phyloP scores from a whole-genome alignment of 257 asterid species.

The Rauvolfia tetraphylla region DNA sequence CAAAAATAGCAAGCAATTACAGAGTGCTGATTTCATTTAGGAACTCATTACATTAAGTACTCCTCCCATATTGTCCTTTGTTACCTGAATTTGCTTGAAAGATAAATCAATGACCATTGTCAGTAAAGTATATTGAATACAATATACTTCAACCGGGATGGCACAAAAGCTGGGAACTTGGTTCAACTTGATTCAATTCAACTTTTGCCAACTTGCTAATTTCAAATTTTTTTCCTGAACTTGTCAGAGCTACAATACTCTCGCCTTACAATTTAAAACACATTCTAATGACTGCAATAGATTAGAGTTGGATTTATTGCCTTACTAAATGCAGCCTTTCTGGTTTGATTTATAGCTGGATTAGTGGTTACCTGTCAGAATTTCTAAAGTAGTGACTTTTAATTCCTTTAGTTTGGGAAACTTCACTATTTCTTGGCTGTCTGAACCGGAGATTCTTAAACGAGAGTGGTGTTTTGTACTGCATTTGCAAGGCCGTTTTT shows the following conservation, averaged over 20 bases:
- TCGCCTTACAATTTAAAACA: background rate
- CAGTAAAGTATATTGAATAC: too few species aligned
- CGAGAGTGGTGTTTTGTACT: background rate
- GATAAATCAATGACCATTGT: too few species aligned
- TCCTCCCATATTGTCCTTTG: too few species aligned
- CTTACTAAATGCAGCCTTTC: background rate
- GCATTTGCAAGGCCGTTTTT: conserved; percentile 8
- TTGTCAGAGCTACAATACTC: background rate
- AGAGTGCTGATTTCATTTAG: too few species aligned
- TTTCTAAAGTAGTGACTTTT: background rate
- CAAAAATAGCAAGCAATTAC: too few species aligned
- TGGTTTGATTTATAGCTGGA: background rate
- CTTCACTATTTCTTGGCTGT: too few species aligned
- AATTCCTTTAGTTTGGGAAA: background rate
- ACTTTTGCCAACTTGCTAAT: background rate
- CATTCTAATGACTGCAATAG: background rate
- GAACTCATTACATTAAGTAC: too few species aligned
- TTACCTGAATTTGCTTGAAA: too few species aligned
- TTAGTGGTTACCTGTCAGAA: background rate
- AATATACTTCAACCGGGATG: background rate
- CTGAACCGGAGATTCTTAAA: too few species aligned
- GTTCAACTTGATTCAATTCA: background rate
- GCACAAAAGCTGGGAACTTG: too few species aligned
- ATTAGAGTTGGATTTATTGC: background rate
- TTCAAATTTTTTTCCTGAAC: background rate